A percentile compares a stretch with the other conserved stretches of the same genome.
Evolutionary conservation across 352 stramenopile genomes (phyloP).

Genomic region (Phytophthora citricola): DNA sequence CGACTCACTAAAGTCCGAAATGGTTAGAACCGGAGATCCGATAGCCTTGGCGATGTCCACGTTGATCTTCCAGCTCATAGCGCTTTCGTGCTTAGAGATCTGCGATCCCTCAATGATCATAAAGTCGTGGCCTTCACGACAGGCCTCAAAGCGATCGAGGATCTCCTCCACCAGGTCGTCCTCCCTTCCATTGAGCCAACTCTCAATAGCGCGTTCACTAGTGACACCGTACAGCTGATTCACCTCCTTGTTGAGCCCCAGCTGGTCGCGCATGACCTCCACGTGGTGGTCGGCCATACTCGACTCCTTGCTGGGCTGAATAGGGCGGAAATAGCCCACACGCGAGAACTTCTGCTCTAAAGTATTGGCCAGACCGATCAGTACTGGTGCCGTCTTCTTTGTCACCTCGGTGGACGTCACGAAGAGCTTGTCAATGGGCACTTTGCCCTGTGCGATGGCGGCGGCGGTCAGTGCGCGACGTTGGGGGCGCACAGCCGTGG

Average conservation of each 20-base stretch:
- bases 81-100: slow-evolving; percentile 68
- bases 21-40: slow-evolving; percentile 63
- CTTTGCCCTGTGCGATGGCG: slow-evolving; percentile 45
- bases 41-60: slow-evolving; percentile 79
- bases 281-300: slow-evolving; percentile 66
- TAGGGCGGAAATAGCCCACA: slow-evolving; percentile 84
- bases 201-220: slow-evolving; percentile 57
- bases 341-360: slow-evolving; percentile 77
- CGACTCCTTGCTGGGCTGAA: slow-evolving; percentile 49
- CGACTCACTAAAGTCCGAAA: slow-evolving; percentile 59
- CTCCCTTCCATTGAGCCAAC: slow-evolving; percentile 61
- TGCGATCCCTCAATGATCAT: slow-evolving; percentile 86
- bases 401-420: slow-evolving; percentile 73
- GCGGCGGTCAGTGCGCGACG: slow-evolving; percentile 43
- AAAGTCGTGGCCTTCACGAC: slow-evolving; percentile 73
- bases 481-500: slow-evolving; percentile 7
- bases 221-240: slow-evolving; percentile 64
- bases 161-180: slow-evolving; percentile 80
- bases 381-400: slow-evolving; percentile 71
- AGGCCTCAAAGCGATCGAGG: slow-evolving; percentile 62
- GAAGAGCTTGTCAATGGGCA: slow-evolving; percentile 69
- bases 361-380: slow-evolving; percentile 70
- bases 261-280: slow-evolving; percentile 69
- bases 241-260: slow-evolving; percentile 54
- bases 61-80: slow-evolving; percentile 85